Base-by-base conservation (phyloP, 2,329 filamentous ascomycete species). In the Penicillium griseofulvum region DNA sequence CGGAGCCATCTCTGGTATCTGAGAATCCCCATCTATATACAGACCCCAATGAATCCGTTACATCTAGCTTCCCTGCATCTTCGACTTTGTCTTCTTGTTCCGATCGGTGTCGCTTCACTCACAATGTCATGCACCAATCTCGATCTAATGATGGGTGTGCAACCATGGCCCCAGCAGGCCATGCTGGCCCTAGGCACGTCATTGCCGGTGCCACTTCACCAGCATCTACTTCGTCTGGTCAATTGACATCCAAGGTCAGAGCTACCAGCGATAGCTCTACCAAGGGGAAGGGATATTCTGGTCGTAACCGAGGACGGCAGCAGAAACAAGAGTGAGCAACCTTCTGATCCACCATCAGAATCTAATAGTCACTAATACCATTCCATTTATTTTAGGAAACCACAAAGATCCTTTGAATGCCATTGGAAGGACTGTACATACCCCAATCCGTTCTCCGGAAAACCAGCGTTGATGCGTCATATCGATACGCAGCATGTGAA, bases 401-500 rank as follows among this genome's bases (percentile, higher is more conserved):
- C 11, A 8, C 29, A 34, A 7, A 9, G 7, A 8, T 7, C 24
- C 14, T 51, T 43, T 12, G 10, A 28, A 28, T 51, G 49, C 17
- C 14, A 44, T 8, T 44, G 37, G 49, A 28, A 36, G 5, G 29
- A 44, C 1, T 51, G 49, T n/a, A 44, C 7, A 19, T 33, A 36
- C 29, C 22, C 11, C 16, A 3, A 26, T 2, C 14, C 39, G 3
- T 51, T 51, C 38, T 43, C 29, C 2, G 37, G 37, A 12, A 51
- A 51, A 10, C 19, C 37, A 11, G 29, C 38, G 6, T 19, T 44
- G 7, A 11, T 51, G 29, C 38, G 49, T 11, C 49, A 51, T 5
- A 37, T 51, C 10, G 29, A 44, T 3, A 51, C 49, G n/a, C 39
- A 51, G 16, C 49, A 51, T 51, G 8, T 51, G 10, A 2, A 6